phyloP scores from a whole-genome alignment of 2,329 filamentous ascomycete species.

The Penicillium sp. region DNA sequence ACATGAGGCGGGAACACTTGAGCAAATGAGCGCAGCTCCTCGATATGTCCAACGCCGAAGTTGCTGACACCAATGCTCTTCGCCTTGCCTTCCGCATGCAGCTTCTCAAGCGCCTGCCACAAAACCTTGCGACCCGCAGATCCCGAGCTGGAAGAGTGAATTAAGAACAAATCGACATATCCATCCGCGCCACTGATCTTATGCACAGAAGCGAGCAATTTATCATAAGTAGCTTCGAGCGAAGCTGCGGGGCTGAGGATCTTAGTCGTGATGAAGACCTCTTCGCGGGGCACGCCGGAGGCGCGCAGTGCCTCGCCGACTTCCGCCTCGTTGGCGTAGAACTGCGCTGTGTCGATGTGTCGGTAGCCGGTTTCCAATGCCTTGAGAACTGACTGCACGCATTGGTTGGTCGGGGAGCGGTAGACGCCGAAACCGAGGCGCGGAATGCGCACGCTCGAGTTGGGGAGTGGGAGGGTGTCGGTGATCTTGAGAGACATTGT shows the following conservation, averaged over 20 bases:
- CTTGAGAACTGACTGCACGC: conserved; percentile 59
- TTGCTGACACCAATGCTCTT: conserved; percentile 74
- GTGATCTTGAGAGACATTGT: conserved; percentile 47
- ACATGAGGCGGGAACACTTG: conserved; percentile 69
- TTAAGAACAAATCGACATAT: conserved; percentile 72
- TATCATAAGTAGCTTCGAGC: conserved; percentile 61
- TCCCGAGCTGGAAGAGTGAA: conserved; percentile 65
- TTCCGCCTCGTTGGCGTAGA: conserved; percentile 69
- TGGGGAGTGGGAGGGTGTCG: conserved; percentile 54
- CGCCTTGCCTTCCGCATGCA: conserved; percentile 61
- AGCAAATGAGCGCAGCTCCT: conserved; percentile 69
- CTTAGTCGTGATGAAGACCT: conserved; percentile 73
- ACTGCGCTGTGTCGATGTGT: conserved; percentile 64
- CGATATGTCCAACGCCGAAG: conserved; percentile 67
- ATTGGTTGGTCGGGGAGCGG: conserved; percentile 57
- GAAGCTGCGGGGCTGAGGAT: conserved; percentile 59
- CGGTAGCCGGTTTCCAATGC: conserved; percentile 57
- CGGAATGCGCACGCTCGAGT: conserved; percentile 59
- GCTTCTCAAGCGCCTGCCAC: conserved; percentile 67
- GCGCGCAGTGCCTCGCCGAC: conserved; percentile 65
- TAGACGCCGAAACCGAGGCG: conserved; percentile 73
- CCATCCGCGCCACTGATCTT: conserved; percentile 61
- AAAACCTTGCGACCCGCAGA: conserved; percentile 59
- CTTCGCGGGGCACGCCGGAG: conserved; percentile 53
- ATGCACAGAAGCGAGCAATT: conserved; percentile 62